Evolutionary conservation across 1,284 basidiomycete species (phyloP), one percentile per base, ranked within the genome.

Genomic region (Cryptococcus wingfieldii): DNA sequence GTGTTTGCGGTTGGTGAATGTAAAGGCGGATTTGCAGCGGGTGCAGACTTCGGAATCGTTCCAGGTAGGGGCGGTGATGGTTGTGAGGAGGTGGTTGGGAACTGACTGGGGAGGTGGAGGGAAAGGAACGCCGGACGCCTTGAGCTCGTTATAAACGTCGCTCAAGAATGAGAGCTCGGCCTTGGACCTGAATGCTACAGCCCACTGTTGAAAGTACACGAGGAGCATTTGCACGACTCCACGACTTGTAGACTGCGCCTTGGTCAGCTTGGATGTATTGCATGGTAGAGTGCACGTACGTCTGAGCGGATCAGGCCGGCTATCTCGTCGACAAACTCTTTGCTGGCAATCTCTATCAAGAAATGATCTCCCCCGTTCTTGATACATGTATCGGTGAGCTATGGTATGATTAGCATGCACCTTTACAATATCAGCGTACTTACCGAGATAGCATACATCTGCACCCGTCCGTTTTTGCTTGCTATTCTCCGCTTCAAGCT

Each of bases 331-430:
- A 95, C 87, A 72, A 98, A 95, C 71, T 96, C 93, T 58, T 88
- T 83, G 13, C 90, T 90, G 3, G 88, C 85, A 49, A 95, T 78
- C 71, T 94, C 90, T 2, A 76, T 76, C 46, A 98, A 79, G 69
- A 99, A 98, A 54, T 86, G 85, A 64, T 97, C 92, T 0, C 96
- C 96, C 10, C 92, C 92, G 69, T 99, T 99, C 86, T 99, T 99
- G 77, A 98, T 84, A 68, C 92, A 96, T 12, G 88, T 83, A 77
- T 98, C 96, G 50, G 90, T 86, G 50, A 98, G 80, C 89, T 93
- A 62, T 44, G 13, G 14, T 3, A 1, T 18, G 4, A 23, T 47
- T 41, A 49, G 47, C 34, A 31, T 56, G 53, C 27, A 28, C 13
- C 39, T 34, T 10, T 10, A 6, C 31, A 10, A 10, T 6, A 34